Evolutionary conservation across 2,329 filamentous ascomycete species (phyloP).

Genomic region (Pseudogymnoascus sp.): DNA sequence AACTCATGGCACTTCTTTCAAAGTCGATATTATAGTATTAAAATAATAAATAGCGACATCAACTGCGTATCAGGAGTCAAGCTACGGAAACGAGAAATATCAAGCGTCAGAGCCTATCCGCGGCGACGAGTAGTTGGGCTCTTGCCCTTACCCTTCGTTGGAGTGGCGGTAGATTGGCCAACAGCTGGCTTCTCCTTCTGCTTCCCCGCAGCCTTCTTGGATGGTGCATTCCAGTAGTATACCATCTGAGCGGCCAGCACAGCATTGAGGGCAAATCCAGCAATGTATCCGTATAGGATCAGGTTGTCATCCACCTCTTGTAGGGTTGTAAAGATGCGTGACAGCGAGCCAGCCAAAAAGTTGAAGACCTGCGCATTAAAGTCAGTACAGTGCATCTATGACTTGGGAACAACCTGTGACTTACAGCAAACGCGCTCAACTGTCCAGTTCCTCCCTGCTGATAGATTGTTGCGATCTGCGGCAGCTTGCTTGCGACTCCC

Average conservation of each 20-base stretch:
- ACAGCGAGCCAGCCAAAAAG: slow-evolving; percentile 86
- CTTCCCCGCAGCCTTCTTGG: slow-evolving; percentile 43
- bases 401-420: slow-evolving; percentile 32
- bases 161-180: not conserved
- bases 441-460: slow-evolving; percentile 85
- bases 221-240: slow-evolving; percentile 84
- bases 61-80: slow-evolving; percentile 11
- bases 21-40: slow-evolving; percentile 12
- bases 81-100: not conserved
- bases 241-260: slow-evolving; percentile 86
- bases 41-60: slow-evolving; percentile 12
- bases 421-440: slow-evolving; percentile 90
- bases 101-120: slow-evolving; percentile 2
- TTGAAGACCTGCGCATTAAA: slow-evolving; percentile 73
- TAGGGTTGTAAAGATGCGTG: slow-evolving; percentile 93
- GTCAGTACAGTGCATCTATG: not conserved
- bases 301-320: slow-evolving; percentile 96
- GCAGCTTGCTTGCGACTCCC: slow-evolving; percentile 83
- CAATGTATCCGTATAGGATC: slow-evolving; percentile 90
- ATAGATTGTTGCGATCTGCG: slow-evolving; percentile 85
- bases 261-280: slow-evolving; percentile 83
- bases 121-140: slow-evolving; percentile 8
- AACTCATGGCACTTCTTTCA: not conserved
- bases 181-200: slow-evolving; percentile 26
- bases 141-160: slow-evolving; percentile 4